A percentile compares a stretch with the other conserved stretches of the same genome.
These are phyloP conservation scores for Rhizopogon vesiculosus DNA, from an alignment of 768 basidiomycete genomes.

Conservation along the genomic window DNA sequence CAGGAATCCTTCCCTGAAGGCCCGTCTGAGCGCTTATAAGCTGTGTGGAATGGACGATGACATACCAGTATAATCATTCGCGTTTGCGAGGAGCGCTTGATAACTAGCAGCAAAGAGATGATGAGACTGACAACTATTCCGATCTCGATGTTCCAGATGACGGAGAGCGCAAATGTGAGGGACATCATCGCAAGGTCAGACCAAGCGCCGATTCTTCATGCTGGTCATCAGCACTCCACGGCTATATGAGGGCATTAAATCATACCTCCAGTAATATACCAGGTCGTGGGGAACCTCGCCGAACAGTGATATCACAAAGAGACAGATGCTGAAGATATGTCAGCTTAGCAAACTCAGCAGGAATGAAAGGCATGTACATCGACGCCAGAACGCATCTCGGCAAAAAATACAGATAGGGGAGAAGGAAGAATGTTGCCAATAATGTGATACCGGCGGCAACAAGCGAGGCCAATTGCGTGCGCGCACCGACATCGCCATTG, in stretches of 20 bases:
- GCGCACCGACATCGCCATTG: constrained; percentile 84
- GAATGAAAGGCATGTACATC: constrained; percentile 44
- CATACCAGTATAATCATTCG: constrained; percentile 87
- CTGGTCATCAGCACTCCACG: background rate
- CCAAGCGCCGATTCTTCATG: constrained; percentile 82
- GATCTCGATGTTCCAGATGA: constrained; percentile 89
- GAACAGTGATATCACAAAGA: constrained; percentile 83
- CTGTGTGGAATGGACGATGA: background rate
- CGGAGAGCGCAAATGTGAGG: constrained; percentile 83
- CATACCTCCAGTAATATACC: constrained; percentile 76
- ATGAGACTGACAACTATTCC: constrained; percentile 88
- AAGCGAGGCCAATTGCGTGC: constrained; percentile 86
- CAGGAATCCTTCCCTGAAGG: constrained; percentile 76
- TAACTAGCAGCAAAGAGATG: constrained; percentile 83
- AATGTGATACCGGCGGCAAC: constrained; percentile 72
- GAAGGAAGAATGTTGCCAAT: constrained; percentile 83
- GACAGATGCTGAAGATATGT: constrained; percentile 53
- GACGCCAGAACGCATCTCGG: constrained; percentile 90
- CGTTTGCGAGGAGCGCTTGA: constrained; percentile 83
- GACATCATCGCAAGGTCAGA: constrained; percentile 82
- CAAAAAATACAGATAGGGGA: constrained; percentile 80
- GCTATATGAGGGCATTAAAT: background rate
- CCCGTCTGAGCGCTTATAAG: background rate
- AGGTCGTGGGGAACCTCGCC: constrained; percentile 87
- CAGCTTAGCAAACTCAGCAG: constrained; percentile 4